Evolutionary conservation across 1,139 yeast species (phyloP).

Genomic region (Zygoascus sp.): DNA sequence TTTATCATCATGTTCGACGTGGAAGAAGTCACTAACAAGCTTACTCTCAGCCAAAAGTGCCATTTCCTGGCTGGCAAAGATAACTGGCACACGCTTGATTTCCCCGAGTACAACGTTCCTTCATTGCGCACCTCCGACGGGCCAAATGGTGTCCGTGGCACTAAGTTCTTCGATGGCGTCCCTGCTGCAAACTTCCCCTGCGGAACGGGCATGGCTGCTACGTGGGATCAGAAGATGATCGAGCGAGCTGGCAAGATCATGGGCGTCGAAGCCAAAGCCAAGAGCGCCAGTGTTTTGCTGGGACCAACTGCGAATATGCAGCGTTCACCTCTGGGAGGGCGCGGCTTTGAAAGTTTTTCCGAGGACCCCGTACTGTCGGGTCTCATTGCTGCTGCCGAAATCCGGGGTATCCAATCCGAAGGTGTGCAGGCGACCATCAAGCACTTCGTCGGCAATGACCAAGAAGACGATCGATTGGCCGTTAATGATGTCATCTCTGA

Average conservation of each 20-base stretch:
- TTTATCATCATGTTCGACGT: conserved; percentile 39
- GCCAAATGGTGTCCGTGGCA: conserved; percentile 54
- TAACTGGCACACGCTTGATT: conserved; percentile 51
- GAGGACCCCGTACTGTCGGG: conserved; percentile 62
- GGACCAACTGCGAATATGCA: conserved; percentile 50
- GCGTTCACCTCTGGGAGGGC: conserved; percentile 53
- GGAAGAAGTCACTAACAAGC: conserved; percentile 37
- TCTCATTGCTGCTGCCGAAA: conserved; percentile 44
- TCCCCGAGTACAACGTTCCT: conserved; percentile 45
- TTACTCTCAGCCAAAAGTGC: conserved; percentile 30
- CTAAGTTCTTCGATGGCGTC: conserved; percentile 44
- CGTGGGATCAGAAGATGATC: conserved; percentile 43
- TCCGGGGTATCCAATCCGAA: conserved; percentile 51
- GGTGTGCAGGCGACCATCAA: conserved; percentile 55
- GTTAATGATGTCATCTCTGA: conserved; percentile 48
- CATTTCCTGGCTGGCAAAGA: conserved; percentile 28
- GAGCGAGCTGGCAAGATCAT: conserved; percentile 44
- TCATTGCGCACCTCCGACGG: conserved; percentile 44
- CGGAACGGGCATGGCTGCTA: conserved; percentile 44
- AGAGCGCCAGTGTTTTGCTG: conserved; percentile 47
- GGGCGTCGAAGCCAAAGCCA: conserved; percentile 48
- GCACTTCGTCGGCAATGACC: conserved; percentile 59
- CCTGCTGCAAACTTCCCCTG: conserved; percentile 54
- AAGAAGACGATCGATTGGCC: conserved; percentile 51
- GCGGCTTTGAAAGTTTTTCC: conserved; percentile 58